Evolutionary conservation across 2,329 filamentous ascomycete species (phyloP).

Genomic region (Grosmannia huntii): DNA sequence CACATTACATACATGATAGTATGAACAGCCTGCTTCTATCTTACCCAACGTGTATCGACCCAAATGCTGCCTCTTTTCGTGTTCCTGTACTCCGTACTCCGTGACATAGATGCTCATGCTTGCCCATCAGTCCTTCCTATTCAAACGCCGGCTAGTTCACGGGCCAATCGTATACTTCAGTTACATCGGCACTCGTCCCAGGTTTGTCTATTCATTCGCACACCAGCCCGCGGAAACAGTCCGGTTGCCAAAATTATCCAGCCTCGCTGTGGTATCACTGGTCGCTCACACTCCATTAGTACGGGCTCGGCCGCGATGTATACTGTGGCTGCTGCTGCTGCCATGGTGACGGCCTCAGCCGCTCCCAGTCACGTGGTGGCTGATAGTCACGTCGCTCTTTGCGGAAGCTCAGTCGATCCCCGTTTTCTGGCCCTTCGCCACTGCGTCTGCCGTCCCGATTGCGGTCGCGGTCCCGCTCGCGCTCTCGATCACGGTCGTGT

Average conservation of each 20-base stretch:
- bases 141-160: not conserved
- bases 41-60: not conserved
- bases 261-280: not conserved
- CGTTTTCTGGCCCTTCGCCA: conserved; percentile 7
- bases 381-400: conserved; percentile 11
- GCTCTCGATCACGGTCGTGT: conserved; percentile 5
- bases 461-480: conserved; percentile 20
- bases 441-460: conserved; percentile 22
- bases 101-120: not conserved
- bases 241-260: not conserved
- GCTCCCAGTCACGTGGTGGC: conserved; percentile 12
- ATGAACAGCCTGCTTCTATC: not conserved
- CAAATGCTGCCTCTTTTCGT: not conserved
- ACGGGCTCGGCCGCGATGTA: conserved; percentile 10
- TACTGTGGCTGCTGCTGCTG: conserved; percentile 11
- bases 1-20: not conserved
- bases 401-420: conserved; percentile 15
- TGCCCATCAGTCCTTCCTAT: not conserved
- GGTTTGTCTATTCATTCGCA: not conserved
- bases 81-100: not conserved
- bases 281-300: not conserved
- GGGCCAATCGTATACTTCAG: not conserved
- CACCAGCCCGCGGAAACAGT: not conserved
- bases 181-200: not conserved
- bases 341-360: conserved; percentile 12